Percentiles rank a stretch among this genome's conserved stretches.
These are phyloP conservation scores for Sporothrix luriei DNA, from an alignment of 2,329 filamentous ascomycete species.

Conservation along the genomic window DNA sequence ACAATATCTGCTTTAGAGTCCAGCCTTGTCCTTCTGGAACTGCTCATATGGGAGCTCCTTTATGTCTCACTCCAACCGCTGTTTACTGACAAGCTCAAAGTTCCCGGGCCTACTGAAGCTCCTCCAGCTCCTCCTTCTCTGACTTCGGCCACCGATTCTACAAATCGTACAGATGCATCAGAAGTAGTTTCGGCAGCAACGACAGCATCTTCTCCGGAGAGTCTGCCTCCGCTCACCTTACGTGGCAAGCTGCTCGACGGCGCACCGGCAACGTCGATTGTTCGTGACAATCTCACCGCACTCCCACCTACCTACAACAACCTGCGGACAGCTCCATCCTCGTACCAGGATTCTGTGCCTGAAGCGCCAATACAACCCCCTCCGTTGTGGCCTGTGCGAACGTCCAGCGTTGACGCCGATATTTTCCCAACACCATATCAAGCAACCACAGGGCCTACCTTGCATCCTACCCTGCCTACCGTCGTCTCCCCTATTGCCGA, in stretches of 20 bases:
- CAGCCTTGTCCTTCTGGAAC: conserved; percentile 23
- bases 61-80: conserved; percentile 10
- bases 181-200: neutral
- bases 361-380: neutral
- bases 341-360: conserved; percentile 12
- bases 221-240: neutral
- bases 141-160: conserved; percentile 1
- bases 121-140: conserved; percentile 17
- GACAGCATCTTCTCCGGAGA: neutral
- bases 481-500: conserved; percentile 11
- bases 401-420: neutral
- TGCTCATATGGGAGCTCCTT: conserved; percentile 1
- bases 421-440: conserved; percentile 4
- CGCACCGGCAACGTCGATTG: neutral
- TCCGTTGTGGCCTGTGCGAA: conserved; percentile 15
- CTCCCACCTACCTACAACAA: conserved; percentile 30
- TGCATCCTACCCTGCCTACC: conserved; percentile 1
- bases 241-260: neutral
- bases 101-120: conserved; percentile 7
- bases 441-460: neutral
- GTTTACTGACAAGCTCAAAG: conserved; percentile 23
- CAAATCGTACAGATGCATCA: conserved; percentile 2
- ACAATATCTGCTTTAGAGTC: conserved; percentile 19
- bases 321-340: conserved; percentile 2
- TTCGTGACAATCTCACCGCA: conserved; percentile 13